phyloP scores from a whole-genome alignment of 1,284 basidiomycete genomes.

The Malassezia caprae region DNA sequence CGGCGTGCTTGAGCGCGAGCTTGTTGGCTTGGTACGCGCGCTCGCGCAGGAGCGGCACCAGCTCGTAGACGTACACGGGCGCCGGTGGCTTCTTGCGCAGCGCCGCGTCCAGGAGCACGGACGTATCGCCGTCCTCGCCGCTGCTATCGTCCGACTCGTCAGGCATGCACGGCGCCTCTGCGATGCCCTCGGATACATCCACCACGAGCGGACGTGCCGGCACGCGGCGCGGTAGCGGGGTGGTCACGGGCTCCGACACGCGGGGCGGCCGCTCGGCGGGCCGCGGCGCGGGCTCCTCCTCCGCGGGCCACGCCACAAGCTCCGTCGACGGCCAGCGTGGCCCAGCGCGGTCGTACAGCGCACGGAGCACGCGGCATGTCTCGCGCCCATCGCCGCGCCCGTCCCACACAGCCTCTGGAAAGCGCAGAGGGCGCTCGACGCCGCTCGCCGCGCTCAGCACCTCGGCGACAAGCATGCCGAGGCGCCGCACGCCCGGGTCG shows the following conservation, averaged over 20 bases:
- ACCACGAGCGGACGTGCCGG: conserved; percentile 17
- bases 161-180: conserved; percentile 50
- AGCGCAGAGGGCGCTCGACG: conserved; percentile 58
- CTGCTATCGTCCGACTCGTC: conserved; percentile 61
- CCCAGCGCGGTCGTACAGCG: conserved; percentile 7
- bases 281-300: neutral
- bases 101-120: conserved; percentile 21
- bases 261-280: neutral
- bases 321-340: neutral
- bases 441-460: conserved; percentile 19
- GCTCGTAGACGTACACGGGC: conserved; percentile 49
- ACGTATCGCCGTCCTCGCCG: conserved; percentile 6
- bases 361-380: conserved; percentile 32
- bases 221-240: neutral
- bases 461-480: conserved; percentile 88
- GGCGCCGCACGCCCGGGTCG: conserved; percentile 66
- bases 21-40: conserved; percentile 19
- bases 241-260: neutral
- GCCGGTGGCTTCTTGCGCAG: conserved; percentile 24
- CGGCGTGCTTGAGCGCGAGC: conserved; percentile 22
- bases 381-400: conserved; percentile 60
- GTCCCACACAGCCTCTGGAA: conserved; percentile 66
- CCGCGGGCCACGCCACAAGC: neutral
- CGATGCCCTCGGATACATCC: conserved; percentile 7
- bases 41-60: conserved; percentile 41